Percentiles rank a stretch among this genome's conserved stretches.
Conservation (phyloP, 345 rosid species). For the Rhodamnia rubescens region DNA sequence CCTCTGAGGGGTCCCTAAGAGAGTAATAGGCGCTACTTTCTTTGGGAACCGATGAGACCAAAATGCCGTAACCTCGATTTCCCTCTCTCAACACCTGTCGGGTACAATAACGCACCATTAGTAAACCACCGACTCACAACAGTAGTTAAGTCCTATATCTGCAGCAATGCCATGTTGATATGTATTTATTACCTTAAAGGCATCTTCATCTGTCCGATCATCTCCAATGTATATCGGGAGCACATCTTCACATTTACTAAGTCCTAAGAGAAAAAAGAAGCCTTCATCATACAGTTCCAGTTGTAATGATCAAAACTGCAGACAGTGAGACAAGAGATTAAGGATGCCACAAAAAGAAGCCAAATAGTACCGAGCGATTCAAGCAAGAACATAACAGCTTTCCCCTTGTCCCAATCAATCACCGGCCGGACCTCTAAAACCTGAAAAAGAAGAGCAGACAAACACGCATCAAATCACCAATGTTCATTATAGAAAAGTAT, state of each 20-base stretch:
- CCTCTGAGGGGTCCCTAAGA: slow-evolving; percentile 82
- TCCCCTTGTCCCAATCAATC: slow-evolving; percentile 95
- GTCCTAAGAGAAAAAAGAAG: slow-evolving; percentile 22
- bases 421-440: slow-evolving; percentile 91
- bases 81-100: slow-evolving; percentile 66
- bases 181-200: slow-evolving; percentile 47
- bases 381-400: slow-evolving; percentile 79
- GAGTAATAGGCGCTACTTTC: slow-evolving; percentile 79
- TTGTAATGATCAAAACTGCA: not conserved
- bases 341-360: not conserved
- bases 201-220: slow-evolving; percentile 97
- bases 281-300: not conserved
- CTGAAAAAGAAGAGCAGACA: slow-evolving; percentile 15
- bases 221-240: slow-evolving; percentile 96
- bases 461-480: not conserved
- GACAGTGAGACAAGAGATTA: not conserved
- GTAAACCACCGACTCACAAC: not conserved
- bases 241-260: slow-evolving; percentile 59
- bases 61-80: slow-evolving; percentile 64
- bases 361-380: slow-evolving; percentile 71
- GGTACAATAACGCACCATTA: not conserved
- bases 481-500: not conserved
- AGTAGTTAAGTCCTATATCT: not conserved
- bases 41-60: slow-evolving; percentile 76
- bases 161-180: not conserved